A percentile compares a stretch with the other conserved stretches of the same genome.
phyloP scores from a whole-genome alignment of 2,329 filamentous ascomycete genomes.

The Scedosporium boydii region DNA sequence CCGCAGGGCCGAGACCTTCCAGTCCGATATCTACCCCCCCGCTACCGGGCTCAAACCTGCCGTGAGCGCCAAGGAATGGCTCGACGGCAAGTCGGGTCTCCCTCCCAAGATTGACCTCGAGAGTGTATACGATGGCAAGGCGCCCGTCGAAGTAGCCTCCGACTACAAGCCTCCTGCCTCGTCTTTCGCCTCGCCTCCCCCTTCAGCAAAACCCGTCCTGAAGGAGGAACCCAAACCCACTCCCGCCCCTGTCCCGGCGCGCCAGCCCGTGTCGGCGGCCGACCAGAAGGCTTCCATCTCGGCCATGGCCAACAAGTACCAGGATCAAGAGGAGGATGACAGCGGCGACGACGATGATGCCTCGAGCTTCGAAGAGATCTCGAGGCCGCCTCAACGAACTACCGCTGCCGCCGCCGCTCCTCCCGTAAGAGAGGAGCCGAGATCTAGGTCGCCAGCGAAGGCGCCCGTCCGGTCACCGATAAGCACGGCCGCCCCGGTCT shows the following conservation, averaged over 20 bases:
- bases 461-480: conserved; percentile 15
- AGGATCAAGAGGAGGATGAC: conserved; percentile 57
- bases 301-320: conserved; percentile 75
- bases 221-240: conserved; percentile 13
- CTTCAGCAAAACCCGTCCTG: conserved; percentile 23
- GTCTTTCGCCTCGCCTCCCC: conserved; percentile 17
- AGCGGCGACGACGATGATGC: conserved; percentile 57
- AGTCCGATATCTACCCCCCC: conserved; percentile 93
- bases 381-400: conserved; percentile 59
- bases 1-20: conserved; percentile 85
- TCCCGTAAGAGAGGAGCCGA: conserved; percentile 11
- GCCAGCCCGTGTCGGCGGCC: conserved; percentile 55
- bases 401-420: conserved; percentile 1
- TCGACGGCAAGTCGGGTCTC: conserved; percentile 71
- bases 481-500: conserved; percentile 17
- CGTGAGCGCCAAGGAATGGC: conserved; percentile 73
- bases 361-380: conserved; percentile 80
- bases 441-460: conserved; percentile 24
- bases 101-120: conserved; percentile 92
- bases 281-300: conserved; percentile 85
- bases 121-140: conserved; percentile 78
- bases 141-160: conserved; percentile 63
- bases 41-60: conserved; percentile 71
- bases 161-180: conserved; percentile 51
- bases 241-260: conserved; percentile 22